These are phyloP conservation scores for Xylariales sp. DNA, from an alignment of 2,329 filamentous ascomycete genomes.

Conservation along the genomic window DNA sequence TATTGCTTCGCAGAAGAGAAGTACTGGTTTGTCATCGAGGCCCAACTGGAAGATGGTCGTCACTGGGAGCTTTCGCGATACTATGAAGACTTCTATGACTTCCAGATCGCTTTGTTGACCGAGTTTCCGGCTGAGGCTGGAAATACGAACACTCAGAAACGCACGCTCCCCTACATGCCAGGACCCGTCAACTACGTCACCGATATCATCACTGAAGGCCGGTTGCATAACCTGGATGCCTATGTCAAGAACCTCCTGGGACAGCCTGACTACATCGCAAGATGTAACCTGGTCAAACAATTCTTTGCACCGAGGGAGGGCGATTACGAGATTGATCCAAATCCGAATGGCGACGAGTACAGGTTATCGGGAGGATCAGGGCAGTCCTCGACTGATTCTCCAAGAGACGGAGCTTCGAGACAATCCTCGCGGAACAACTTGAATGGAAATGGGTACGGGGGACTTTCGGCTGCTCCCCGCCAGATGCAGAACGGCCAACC, in stretches of 20 bases:
- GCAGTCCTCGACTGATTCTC: slow-evolving; percentile 60
- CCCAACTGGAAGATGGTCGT: slow-evolving; percentile 80
- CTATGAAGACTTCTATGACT: slow-evolving; percentile 98
- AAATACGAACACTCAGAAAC: slow-evolving; percentile 71
- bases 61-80: slow-evolving; percentile 92
- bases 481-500: slow-evolving; percentile 37
- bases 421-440: slow-evolving; percentile 63
- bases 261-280: slow-evolving; percentile 79
- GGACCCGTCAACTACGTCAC: slow-evolving; percentile 96
- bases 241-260: slow-evolving; percentile 89
- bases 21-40: slow-evolving; percentile 98
- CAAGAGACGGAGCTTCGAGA: slow-evolving; percentile 53
- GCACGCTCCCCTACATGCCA: slow-evolving; percentile 93
- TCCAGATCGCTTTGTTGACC: slow-evolving; percentile 91
- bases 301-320: slow-evolving; percentile 88
- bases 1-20: slow-evolving; percentile 97
- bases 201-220: slow-evolving; percentile 92
- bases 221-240: slow-evolving; percentile 86
- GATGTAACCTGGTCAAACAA: slow-evolving; percentile 77
- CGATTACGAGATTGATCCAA: slow-evolving; percentile 91
- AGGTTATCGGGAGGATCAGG: slow-evolving; percentile 68
- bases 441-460: slow-evolving; percentile 52
- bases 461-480: slow-evolving; percentile 47
- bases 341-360: slow-evolving; percentile 66
- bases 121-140: slow-evolving; percentile 91